Conservation (phyloP, 2,329 filamentous ascomycete species). For the Exophiala dermatitidis region DNA sequence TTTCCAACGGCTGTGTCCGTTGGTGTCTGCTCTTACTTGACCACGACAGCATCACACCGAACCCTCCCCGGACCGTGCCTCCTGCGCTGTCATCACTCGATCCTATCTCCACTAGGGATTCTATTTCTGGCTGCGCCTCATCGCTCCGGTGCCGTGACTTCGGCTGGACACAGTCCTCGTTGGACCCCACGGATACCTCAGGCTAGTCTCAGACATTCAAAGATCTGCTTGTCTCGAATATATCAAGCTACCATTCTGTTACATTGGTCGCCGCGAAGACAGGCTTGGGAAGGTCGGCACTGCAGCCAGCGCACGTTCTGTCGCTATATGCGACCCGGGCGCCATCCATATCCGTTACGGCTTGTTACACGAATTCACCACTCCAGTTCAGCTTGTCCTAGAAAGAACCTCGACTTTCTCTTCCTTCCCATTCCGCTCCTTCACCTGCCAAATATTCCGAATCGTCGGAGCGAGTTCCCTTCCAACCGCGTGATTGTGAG, state of each 20-base stretch:
- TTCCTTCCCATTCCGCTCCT: slow-evolving; percentile 20
- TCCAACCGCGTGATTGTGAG: not conserved
- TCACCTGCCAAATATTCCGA: not conserved
- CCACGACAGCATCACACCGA: slow-evolving; percentile 5
- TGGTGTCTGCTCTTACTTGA: not conserved
- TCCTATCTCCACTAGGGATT: slow-evolving; percentile 8
- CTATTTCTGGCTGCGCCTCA: slow-evolving; percentile 22
- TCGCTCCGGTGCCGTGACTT: slow-evolving; percentile 9
- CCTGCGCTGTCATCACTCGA: slow-evolving; percentile 2
- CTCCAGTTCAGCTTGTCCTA: slow-evolving; percentile 11
- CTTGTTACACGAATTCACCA: slow-evolving; percentile 19
- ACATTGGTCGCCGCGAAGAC: not conserved
- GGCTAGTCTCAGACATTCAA: slow-evolving; percentile 19
- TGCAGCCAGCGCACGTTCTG: not conserved
- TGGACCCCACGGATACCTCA: slow-evolving; percentile 20
- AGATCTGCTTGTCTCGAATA: slow-evolving; percentile 1
- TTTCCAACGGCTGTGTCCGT: not conserved
- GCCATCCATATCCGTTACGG: slow-evolving; percentile 10
- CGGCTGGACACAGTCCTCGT: slow-evolving; percentile 6
- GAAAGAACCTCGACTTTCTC: not conserved
- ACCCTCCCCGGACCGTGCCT: slow-evolving; percentile 2
- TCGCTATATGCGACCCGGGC: slow-evolving; percentile 8
- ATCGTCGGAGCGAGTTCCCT: not conserved
- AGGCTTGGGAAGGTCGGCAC: not conserved
- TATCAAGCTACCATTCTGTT: not conserved